Conservation (phyloP, 139 green algal species). For the Haematococcus lacustris region DNA sequence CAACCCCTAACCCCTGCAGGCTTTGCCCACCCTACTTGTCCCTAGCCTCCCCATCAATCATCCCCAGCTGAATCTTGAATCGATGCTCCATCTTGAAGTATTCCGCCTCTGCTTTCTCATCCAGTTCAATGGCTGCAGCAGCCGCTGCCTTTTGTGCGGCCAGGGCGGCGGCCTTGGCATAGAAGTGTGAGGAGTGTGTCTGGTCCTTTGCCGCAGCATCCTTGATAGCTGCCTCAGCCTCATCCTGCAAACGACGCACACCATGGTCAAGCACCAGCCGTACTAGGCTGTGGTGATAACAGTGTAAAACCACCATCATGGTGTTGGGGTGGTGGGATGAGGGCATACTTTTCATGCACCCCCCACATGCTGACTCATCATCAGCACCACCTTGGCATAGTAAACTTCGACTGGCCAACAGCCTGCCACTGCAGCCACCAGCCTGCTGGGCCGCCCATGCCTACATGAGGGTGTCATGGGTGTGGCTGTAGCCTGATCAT, state of each 20-base stretch:
- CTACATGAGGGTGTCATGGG: too few species aligned
- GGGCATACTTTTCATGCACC: background rate
- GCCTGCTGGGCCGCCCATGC: too few species aligned
- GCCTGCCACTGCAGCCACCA: too few species aligned
- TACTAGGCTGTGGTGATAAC: too few species aligned
- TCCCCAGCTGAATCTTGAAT: constrained; percentile 36
- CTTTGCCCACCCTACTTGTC: too few species aligned
- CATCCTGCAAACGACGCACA: constrained; percentile 1
- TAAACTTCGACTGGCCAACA: too few species aligned
- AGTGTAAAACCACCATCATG: too few species aligned
- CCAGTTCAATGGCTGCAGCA: constrained; percentile 10
- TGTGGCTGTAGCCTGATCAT: too few species aligned
- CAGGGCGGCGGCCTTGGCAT: background rate
- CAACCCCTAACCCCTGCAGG: too few species aligned
- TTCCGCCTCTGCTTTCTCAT: constrained; percentile 37
- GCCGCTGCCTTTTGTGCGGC: background rate
- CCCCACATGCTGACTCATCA: background rate
- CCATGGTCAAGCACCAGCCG: too few species aligned
- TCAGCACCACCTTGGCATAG: background rate
- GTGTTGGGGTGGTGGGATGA: background rate
- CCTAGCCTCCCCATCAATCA: too few species aligned
- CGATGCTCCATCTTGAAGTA: constrained; percentile 41
- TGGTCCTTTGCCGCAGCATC: constrained; percentile 18
- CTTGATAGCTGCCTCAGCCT: constrained; percentile 17
- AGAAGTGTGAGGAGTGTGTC: background rate